phyloP scores from a whole-genome alignment of 2,329 filamentous ascomycete species.

The Ophiostoma pallidulum region DNA sequence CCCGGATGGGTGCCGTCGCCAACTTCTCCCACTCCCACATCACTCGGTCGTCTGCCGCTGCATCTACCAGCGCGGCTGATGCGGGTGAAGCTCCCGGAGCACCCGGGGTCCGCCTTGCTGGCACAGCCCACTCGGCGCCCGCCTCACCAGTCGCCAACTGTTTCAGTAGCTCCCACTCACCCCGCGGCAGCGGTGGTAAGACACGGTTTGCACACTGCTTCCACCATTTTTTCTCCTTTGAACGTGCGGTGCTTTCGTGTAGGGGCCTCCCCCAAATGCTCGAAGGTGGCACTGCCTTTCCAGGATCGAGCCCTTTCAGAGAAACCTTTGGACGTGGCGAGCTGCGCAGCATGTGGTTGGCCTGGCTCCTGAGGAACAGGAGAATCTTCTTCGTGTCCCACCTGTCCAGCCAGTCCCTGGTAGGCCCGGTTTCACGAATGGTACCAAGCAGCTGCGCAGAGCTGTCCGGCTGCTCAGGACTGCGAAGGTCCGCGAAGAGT shows the following conservation, averaged over 20 bases:
- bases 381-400: slow-evolving; percentile 41
- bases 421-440: not conserved
- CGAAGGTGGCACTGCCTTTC: slow-evolving; percentile 27
- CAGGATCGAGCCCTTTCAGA: slow-evolving; percentile 26
- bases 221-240: slow-evolving; percentile 41
- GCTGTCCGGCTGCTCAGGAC: slow-evolving; percentile 28
- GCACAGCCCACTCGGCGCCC: slow-evolving; percentile 28
- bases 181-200: slow-evolving; percentile 42
- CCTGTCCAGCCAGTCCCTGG: slow-evolving; percentile 35
- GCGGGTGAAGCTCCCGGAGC: not conserved
- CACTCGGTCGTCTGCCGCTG: not conserved
- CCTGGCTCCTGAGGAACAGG: slow-evolving; percentile 34
- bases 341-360: slow-evolving; percentile 21
- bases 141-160: slow-evolving; percentile 35
- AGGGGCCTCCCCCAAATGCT: slow-evolving; percentile 43
- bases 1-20: slow-evolving; percentile 29
- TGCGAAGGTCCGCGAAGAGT: slow-evolving; percentile 32
- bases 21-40: slow-evolving; percentile 36
- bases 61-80: not conserved
- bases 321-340: slow-evolving; percentile 22
- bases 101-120: slow-evolving; percentile 28
- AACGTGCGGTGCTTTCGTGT: slow-evolving; percentile 28
- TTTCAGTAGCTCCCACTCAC: slow-evolving; percentile 49
- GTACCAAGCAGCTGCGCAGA: slow-evolving; percentile 30
- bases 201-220: slow-evolving; percentile 33